Percentiles rank a stretch among this genome's conserved stretches.
phyloP scores from a whole-genome alignment of 140 eudicot genomes.

The Cichorium intybus region DNA sequence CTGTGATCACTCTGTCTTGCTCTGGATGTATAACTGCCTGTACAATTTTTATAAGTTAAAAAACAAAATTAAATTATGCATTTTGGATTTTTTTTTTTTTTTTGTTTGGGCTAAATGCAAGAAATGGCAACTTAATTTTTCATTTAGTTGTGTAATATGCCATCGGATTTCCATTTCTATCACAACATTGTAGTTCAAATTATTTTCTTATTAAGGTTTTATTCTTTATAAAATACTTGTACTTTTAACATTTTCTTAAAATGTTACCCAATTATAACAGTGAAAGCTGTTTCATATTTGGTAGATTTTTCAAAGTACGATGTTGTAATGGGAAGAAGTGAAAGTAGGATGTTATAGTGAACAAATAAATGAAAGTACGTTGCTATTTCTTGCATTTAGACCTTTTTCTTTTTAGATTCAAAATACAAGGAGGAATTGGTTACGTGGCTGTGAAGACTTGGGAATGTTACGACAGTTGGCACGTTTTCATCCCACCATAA shows the following conservation, averaged over 20 bases:
- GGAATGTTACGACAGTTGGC: conserved; percentile 71
- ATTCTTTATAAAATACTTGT: no score
- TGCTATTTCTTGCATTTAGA: not conserved
- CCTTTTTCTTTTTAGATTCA: not conserved
- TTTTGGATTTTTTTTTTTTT: conserved; percentile 8
- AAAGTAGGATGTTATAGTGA: no score
- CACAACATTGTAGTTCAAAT: not conserved
- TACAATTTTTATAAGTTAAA: conserved; percentile 13
- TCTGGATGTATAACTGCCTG: conserved; percentile 84
- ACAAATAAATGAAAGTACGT: not conserved
- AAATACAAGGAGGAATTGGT: conserved; percentile 5
- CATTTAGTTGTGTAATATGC: not conserved
- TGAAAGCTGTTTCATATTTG: not conserved
- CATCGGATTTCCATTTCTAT: not conserved
- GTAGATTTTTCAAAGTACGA: not conserved
- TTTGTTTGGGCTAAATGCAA: no score
- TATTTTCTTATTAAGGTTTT: no score
- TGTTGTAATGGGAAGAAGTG: no score
- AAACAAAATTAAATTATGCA: conserved; percentile 1
- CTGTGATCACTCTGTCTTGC: conserved; percentile 79
- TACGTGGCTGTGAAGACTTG: conserved; percentile 61
- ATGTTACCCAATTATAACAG: no score
- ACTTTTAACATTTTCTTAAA: no score
- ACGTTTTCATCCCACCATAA: conserved; percentile 98
- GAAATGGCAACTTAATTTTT: not conserved